Base-by-base conservation (phyloP, 495 filamentous ascomycete species). In the Podospora pseudocomata region DNA sequence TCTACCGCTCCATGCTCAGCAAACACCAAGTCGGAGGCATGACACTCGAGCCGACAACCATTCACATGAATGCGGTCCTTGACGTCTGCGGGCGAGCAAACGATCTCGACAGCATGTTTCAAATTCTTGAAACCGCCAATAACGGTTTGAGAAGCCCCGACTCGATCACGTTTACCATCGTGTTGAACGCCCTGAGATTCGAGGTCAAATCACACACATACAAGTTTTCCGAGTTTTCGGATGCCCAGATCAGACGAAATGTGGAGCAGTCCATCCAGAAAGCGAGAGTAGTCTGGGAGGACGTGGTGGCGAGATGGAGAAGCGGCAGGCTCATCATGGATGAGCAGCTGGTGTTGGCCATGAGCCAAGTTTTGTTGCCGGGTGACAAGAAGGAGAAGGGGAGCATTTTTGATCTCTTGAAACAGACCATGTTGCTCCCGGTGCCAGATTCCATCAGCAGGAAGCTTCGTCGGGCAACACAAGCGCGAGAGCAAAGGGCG, bases 31-130 rank as follows among this genome's bases (percentile, higher is more conserved):
- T 0, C 77, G 61, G 19, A 6, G 30, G 30, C 16, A 44, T 32
- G 16, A 20, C 77, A 2, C 78, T 94, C 62, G 79, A 86, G 67
- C 90, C 88, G 1, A 88, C 85, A 67, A 89, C 90, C 11, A 89
- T 91, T 60, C 95, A 98, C 74, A 87, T 89, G 60, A 97, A 99
- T 76, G 92, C 93, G 6, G 86, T 93, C 66, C 81, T 99, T 16
- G 88, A 89, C 57, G 90, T 93, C 3, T 97, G 94, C 74, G 85
- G 86, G 28, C 81, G 85, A 26, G 86, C 90, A 7, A 72, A 78
- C 1, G 88, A 96, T 72, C 80, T 94, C 76, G 92, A 96, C 59
- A 84, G 86, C 2, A 70, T 97, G 60, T 94, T 92, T 83, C 83
- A 82, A 34, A 83, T 97, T 68, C 86, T 87, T 15, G 83, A 87